Percentiles rank a stretch among this genome's conserved stretches.
Conservation (phyloP, 2,329 filamentous ascomycete genomes). For the Epichloe festucae region DNA sequence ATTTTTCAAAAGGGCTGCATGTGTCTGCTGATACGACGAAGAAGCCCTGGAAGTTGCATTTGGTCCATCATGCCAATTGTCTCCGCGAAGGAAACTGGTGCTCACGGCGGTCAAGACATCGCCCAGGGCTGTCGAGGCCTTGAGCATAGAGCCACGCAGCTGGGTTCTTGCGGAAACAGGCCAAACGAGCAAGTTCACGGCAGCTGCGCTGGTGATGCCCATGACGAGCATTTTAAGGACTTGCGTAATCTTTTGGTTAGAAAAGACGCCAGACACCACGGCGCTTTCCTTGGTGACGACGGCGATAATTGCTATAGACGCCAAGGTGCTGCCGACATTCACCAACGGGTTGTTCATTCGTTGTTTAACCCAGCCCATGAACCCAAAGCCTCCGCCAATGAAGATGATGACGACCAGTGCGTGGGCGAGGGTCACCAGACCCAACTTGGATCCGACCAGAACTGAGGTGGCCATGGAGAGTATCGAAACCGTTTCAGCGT, state of each 20-base stretch:
- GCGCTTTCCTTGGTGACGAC: conserved; percentile 78
- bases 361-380: conserved; percentile 74
- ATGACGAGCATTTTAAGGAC: conserved; percentile 67
- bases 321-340: conserved; percentile 68
- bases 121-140: conserved; percentile 58
- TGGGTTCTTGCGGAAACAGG: conserved; percentile 60
- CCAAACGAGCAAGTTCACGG: conserved; percentile 61
- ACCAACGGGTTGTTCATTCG: conserved; percentile 60
- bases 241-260: conserved; percentile 36
- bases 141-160: conserved; percentile 57
- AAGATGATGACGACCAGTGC: conserved; percentile 65
- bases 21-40: conserved; percentile 43
- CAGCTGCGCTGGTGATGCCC: conserved; percentile 56
- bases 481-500: conserved; percentile 52
- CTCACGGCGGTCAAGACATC: conserved; percentile 70
- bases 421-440: conserved; percentile 59
- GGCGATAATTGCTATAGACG: conserved; percentile 72
- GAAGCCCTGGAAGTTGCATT: conserved; percentile 13
- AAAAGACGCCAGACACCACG: conserved; percentile 64
- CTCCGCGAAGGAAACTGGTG: conserved; percentile 63
- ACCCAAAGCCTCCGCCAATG: conserved; percentile 67
- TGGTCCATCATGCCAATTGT: neutral
- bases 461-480: conserved; percentile 73
- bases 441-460: conserved; percentile 52
- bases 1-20: conserved; percentile 42